Base-by-base conservation (phyloP, 2,329 filamentous ascomycete species). In the Cladorrhinum sp. region DNA sequence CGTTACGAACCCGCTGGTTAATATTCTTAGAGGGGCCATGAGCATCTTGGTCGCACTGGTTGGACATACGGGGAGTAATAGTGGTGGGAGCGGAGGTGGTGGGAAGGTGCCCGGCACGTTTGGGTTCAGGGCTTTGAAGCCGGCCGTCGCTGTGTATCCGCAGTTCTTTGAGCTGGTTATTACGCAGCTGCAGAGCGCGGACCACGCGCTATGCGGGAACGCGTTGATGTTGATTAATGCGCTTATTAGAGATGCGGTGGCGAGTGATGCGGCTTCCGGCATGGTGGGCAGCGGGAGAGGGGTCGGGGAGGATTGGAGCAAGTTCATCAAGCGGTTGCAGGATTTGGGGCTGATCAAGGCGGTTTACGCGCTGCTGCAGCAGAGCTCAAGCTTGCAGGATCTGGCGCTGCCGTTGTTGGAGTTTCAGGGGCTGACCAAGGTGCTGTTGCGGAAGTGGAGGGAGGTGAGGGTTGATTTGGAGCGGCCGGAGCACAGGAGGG, bases 91-190 rank as follows among this genome's bases (percentile, higher is more conserved):
- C 12, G 49, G 10, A 25, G 49, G 22, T 2, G 91, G 71, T 84
- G 70, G 38, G 23, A n/a, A 45, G n/a, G 12, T 7, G 23, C 83
- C 86, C 2, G 86, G 86, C 20, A 82, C 84, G 18, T 96, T 92
- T 74, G 95, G 95, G 27, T 97, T 97, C 76, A 87, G 91, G 64
- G 93, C 93, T 18, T 79, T 99, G 66, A 96, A 95, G 74, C 95
- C 95, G 3, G 92, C 92, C 57, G 89, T 99, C 62, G 91, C 92
- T 36, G 85, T 93, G 20, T 91, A 97, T 73, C 92, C 93, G 23
- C 90, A 96, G 67, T 99, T 99, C 75, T 88, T 98, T 65, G 93
- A 96, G 72, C 91, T 96, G 74, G 88, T 98, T 57, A 92, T 99
- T 65, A 90, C 89, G 71, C 90, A 96, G 73, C 82, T 99, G 61